A percentile compares a stretch with the other conserved stretches of the same genome.
These are phyloP conservation scores for Carex pumila DNA, from an alignment of 176 grass and related monocot genomes.

Conservation along the genomic window DNA sequence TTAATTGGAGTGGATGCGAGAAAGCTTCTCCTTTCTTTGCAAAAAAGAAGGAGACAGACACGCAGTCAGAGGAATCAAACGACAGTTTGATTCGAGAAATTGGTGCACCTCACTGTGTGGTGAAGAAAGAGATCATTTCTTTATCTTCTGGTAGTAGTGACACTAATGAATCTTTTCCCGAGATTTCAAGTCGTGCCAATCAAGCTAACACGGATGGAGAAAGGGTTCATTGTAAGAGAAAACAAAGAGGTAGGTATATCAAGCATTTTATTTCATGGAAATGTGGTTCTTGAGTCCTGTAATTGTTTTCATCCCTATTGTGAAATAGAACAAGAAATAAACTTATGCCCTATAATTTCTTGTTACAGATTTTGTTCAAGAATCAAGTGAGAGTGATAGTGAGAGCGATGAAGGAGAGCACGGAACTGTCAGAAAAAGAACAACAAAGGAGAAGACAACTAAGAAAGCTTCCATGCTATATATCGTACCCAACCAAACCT, in stretches of 20 bases:
- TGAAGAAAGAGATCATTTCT: background rate
- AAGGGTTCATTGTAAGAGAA: background rate
- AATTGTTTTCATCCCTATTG: background rate
- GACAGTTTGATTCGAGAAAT: background rate
- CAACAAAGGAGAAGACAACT: background rate
- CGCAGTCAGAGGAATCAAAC: background rate
- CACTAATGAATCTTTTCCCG: background rate
- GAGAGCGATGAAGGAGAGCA: background rate
- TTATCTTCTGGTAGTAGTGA: background rate
- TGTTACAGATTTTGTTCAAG: background rate
- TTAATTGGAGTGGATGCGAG: constrained; percentile 34
- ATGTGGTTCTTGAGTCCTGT: background rate
- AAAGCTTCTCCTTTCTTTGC: constrained; percentile 30
- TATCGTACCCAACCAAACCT: background rate
- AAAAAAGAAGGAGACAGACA: background rate
- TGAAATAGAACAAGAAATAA: background rate
- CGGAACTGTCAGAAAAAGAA: no score
- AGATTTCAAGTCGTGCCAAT: background rate
- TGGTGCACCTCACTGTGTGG: background rate
- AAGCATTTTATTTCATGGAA: background rate
- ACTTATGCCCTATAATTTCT: background rate
- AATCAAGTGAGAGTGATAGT: background rate
- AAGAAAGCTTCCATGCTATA: background rate
- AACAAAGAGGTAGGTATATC: background rate
- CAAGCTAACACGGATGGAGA: background rate